Evolutionary conservation across 768 basidiomycete genomes (phyloP).

Genomic region (Tricholoma furcatifolium): DNA sequence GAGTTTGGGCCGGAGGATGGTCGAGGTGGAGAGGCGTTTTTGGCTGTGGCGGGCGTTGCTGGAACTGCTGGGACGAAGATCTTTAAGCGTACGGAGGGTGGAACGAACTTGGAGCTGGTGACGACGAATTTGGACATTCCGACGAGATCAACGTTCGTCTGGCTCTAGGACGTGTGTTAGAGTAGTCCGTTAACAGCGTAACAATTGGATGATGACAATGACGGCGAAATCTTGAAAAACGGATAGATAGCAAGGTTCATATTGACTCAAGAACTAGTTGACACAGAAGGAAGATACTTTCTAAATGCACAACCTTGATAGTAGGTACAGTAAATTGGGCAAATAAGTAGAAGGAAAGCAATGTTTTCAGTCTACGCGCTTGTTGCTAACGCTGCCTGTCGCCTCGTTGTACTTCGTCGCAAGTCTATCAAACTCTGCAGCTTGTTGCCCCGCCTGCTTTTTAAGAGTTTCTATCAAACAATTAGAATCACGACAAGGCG

Average conservation of each 20-base stretch:
- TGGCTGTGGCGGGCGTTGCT: slow-evolving; percentile 51
- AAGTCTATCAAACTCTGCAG: slow-evolving; percentile 78
- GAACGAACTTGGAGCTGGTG: slow-evolving; percentile 47
- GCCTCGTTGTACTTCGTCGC: slow-evolving; percentile 74
- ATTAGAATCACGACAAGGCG: background rate
- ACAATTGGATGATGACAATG: background rate
- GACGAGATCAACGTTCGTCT: slow-evolving; percentile 54
- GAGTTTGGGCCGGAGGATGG: slow-evolving; percentile 46
- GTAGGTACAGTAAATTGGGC: no score
- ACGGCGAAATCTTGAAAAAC: no score
- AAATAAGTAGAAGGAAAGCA: background rate
- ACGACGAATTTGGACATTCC: slow-evolving; percentile 49
- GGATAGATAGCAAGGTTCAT: background rate
- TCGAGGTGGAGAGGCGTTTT: slow-evolving; percentile 49
- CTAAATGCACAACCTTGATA: background rate
- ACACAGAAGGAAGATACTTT: no score
- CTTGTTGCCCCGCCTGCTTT: slow-evolving; percentile 79
- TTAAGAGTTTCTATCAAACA: slow-evolving; percentile 63
- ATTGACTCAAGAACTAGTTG: no score
- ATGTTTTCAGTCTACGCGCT: slow-evolving; percentile 55
- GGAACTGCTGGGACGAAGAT: slow-evolving; percentile 55
- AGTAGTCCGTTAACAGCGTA: background rate
- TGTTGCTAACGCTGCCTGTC: slow-evolving; percentile 55
- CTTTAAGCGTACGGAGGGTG: slow-evolving; percentile 49
- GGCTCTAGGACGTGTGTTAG: slow-evolving; percentile 24